Percentiles rank a stretch among this genome's conserved stretches.
phyloP scores from a whole-genome alignment of 1,284 basidiomycete species.

The Austropuccinia psidii region DNA sequence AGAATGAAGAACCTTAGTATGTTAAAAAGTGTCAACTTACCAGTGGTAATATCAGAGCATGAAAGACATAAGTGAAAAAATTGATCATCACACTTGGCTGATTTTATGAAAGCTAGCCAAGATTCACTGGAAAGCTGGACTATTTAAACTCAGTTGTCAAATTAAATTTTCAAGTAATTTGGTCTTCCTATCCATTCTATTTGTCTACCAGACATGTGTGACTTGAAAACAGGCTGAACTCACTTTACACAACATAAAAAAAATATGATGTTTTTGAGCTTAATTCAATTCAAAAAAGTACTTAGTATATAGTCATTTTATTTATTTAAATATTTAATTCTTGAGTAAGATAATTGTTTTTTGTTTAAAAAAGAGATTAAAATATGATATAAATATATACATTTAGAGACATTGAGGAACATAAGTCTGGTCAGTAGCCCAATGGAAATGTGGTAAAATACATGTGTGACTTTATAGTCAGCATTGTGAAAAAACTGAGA shows the following conservation, averaged over 20 bases:
- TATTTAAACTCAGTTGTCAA: no score
- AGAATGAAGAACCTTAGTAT: constrained; percentile 71
- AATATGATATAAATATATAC: constrained; percentile 68
- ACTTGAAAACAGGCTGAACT: no score
- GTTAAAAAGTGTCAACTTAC: no score
- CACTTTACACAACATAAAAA: constrained; percentile 55
- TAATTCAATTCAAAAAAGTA: no score
- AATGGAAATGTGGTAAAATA: constrained; percentile 58
- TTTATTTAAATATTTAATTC: background rate
- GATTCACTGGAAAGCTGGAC: no score
- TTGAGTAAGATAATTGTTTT: no score
- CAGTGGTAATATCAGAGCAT: no score
- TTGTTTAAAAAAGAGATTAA: constrained; percentile 61
- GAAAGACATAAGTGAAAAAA: no score
- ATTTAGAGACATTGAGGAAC: constrained; percentile 69
- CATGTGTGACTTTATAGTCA: constrained; percentile 68
- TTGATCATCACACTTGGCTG: no score
- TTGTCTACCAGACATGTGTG: constrained; percentile 67
- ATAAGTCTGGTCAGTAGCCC: constrained; percentile 72
- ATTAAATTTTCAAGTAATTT: no score
- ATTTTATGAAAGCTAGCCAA: no score
- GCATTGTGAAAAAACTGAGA: constrained; percentile 68
- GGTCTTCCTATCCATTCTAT: no score
- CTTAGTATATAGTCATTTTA: constrained; percentile 48
- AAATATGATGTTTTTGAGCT: constrained; percentile 39